These are phyloP conservation scores for Bonia amplexicaulis DNA, from an alignment of 176 grass and related monocot genomes.

Conservation along the genomic window DNA sequence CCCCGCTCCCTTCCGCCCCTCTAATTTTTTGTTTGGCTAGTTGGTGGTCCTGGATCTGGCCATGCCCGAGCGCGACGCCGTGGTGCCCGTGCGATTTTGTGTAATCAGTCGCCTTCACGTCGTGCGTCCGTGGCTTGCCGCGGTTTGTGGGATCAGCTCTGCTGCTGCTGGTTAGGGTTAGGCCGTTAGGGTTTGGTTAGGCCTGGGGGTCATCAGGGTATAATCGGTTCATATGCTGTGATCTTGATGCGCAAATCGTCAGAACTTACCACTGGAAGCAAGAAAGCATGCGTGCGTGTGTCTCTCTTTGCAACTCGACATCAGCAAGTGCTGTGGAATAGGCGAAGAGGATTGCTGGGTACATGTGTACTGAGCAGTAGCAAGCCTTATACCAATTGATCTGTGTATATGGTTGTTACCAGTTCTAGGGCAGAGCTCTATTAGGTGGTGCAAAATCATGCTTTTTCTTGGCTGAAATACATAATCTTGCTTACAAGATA, in stretches of 20 bases:
- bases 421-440: background rate
- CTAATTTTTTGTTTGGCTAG: background rate
- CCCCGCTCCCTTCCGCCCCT: background rate
- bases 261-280: background rate
- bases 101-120: background rate
- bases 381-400: background rate
- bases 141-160: background rate
- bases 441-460: background rate
- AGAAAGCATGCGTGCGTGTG: background rate
- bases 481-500: background rate
- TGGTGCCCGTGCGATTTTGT: background rate
- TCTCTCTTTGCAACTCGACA: background rate
- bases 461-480: background rate
- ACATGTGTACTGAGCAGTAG: background rate
- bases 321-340: background rate
- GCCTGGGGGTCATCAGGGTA: background rate
- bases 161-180: background rate
- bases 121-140: background rate
- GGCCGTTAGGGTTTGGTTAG: constrained; percentile 23
- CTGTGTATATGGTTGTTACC: background rate
- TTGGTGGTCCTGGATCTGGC: constrained; percentile 24
- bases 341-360: background rate
- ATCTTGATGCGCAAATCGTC: background rate
- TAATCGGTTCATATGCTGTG: background rate
- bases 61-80: background rate